Base-by-base conservation (phyloP, 345 rosid genomes). In the Alliaria petiolata region DNA sequence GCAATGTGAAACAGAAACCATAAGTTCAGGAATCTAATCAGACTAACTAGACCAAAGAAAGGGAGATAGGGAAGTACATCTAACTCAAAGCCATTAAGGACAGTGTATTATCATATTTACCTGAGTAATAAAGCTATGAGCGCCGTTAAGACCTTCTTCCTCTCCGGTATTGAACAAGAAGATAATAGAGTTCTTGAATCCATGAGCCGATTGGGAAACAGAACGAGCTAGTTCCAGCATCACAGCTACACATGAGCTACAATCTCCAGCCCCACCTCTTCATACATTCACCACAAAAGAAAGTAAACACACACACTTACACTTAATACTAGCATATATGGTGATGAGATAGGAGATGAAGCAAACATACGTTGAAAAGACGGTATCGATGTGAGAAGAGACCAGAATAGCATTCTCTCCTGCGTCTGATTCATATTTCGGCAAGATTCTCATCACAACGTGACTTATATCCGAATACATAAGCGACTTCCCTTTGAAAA, bases 51-150 rank as follows among this genome's bases (percentile, higher is more conserved):
- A 28, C 5, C 16, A 46, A 49, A 50, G 13, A 13, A 22, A 51
- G 45, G 20, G 39, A 49, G 26, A 57, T 14, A 52, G n/a, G 22
- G 22, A 26, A 34, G 10, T 12, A 49, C 47, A 31, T 49, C 55
- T 3, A 57, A 35, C 35, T 57, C 62, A 57, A 58, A 63, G 26
- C 60, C 60, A 54, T 3, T 33, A 63, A 34, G 45, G 54, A 50
- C 8, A 57, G 19, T 5, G 16, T 9, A 11, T 26, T 7, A 42
- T 39, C 54, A 35, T 46, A 46, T 8, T 9, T 54, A 89, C 99
- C 96, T 91, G 99, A 79, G 99, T 95, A 26, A 89, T 80, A 67
- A 95, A 95, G 85, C 97, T 91, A 84, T 91, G 97, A 83, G 99
- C 99, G 44, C 99, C 99, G 78, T 58, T 85, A 65, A 95, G 85